A percentile compares a stretch with the other conserved stretches of the same genome.
phyloP scores from a whole-genome alignment of 108 stramenopile species.

The Fragilaria crotonensis region DNA sequence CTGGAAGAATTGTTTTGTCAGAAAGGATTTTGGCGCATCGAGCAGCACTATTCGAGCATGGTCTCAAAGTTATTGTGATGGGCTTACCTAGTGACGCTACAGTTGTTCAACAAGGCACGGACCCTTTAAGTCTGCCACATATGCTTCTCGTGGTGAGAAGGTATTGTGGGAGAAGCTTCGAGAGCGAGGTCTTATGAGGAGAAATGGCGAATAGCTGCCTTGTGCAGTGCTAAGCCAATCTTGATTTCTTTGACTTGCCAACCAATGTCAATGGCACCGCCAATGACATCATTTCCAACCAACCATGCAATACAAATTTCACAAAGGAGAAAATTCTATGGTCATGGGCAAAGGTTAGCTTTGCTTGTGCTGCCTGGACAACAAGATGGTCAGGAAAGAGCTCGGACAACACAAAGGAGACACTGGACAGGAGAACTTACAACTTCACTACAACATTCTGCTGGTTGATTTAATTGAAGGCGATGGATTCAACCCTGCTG shows the following conservation, averaged over 20 bases:
- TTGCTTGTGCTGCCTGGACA: background rate
- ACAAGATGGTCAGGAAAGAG: background rate
- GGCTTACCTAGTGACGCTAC: background rate
- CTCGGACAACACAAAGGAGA: background rate
- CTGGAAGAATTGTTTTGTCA: background rate
- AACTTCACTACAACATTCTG: background rate
- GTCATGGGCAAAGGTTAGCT: background rate
- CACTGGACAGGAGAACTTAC: background rate
- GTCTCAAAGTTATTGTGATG: no score
- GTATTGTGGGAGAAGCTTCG: background rate
- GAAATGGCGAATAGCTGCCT: background rate
- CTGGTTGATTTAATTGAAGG: background rate
- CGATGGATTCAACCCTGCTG: background rate
- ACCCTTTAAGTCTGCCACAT: no score
- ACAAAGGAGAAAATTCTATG: background rate
- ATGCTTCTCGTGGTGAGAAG: background rate
- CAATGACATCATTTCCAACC: background rate
- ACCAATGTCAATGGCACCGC: background rate
- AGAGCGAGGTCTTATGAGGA: background rate
- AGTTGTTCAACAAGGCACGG: background rate
- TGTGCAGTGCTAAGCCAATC: background rate
- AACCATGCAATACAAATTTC: background rate
- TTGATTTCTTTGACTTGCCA: background rate
- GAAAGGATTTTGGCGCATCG: no score
- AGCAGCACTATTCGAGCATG: no score